Evolutionary conservation across 768 basidiomycete genomes (phyloP).

Genomic region (Phaffia australis): DNA sequence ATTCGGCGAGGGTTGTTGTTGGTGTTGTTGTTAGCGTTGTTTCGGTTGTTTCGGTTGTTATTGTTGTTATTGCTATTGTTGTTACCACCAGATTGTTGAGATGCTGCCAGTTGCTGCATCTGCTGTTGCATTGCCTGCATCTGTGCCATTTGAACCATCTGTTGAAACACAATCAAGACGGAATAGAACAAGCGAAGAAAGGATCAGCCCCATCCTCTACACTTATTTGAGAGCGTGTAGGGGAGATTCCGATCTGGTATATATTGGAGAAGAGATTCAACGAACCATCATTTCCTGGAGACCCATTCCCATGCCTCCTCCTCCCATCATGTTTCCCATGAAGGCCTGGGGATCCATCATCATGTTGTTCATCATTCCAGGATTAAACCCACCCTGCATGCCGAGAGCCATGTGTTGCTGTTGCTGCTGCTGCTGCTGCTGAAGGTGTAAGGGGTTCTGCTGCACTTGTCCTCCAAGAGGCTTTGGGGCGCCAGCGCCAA

Average conservation of each 20-base stretch:
- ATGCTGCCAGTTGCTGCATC: slow-evolving; percentile 26
- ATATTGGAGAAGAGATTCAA: not conserved
- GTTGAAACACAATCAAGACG: slow-evolving; percentile 30
- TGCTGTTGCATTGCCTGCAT: slow-evolving; percentile 33
- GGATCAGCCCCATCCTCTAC: not conserved
- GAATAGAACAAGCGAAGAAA: slow-evolving; percentile 23
- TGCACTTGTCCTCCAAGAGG: not conserved
- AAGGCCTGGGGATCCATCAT: slow-evolving; percentile 51
- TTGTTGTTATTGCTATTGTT: slow-evolving; percentile 28
- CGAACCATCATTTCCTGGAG: slow-evolving; percentile 83
- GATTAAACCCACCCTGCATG: slow-evolving; percentile 29
- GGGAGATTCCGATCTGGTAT: not conserved
- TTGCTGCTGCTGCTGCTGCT: slow-evolving; percentile 35
- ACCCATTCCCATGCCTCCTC: slow-evolving; percentile 35
- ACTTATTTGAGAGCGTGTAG: not conserved
- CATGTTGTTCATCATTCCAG: slow-evolving; percentile 41
- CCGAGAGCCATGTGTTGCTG: slow-evolving; percentile 35
- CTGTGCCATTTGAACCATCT: slow-evolving; percentile 62
- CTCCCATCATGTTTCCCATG: slow-evolving; percentile 22
- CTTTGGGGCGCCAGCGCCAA: not conserved
- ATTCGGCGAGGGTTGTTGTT: not conserved
- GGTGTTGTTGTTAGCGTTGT: not conserved
- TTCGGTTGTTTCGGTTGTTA: slow-evolving; percentile 18
- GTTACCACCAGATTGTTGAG: slow-evolving; percentile 26
- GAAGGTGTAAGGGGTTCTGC: not conserved